phyloP scores from a whole-genome alignment of 495 filamentous ascomycete species.

The Haplographium delicatum region DNA sequence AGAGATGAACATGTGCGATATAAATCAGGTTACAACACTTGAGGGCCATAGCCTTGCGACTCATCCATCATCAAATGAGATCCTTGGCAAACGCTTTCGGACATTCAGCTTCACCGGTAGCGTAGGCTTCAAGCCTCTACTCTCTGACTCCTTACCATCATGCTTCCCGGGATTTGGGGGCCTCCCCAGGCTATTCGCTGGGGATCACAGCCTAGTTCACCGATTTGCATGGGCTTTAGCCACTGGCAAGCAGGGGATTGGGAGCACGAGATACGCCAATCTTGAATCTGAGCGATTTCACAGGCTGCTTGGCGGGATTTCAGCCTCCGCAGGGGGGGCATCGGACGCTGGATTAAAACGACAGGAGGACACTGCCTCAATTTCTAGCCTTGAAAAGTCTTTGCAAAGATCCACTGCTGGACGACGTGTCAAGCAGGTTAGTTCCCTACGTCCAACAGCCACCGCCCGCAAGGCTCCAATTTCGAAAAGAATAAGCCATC shows the following conservation, averaged over 20 bases:
- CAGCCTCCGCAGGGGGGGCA: too few relatives aligned
- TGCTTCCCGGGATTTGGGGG: background rate
- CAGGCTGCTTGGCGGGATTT: too few relatives aligned
- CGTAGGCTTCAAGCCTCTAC: background rate
- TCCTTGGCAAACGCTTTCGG: background rate
- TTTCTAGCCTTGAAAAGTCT: too few relatives aligned
- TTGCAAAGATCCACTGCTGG: too few relatives aligned
- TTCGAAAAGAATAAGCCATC: too few relatives aligned
- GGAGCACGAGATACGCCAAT: background rate
- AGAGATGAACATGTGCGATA: background rate
- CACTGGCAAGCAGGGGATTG: background rate
- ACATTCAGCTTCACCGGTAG: constrained; percentile 3
- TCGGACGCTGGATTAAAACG: too few relatives aligned
- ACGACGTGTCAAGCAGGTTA: too few relatives aligned
- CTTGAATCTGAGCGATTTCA: too few relatives aligned
- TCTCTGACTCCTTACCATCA: background rate
- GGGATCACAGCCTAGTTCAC: background rate
- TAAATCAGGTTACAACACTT: constrained; percentile 5
- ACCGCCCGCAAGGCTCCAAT: too few relatives aligned
- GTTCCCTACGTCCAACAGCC: too few relatives aligned
- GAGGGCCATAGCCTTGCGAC: constrained; percentile 10
- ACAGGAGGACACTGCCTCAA: too few relatives aligned
- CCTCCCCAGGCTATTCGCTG: background rate
- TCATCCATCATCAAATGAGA: constrained; percentile 1
- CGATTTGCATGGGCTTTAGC: background rate